Evolutionary conservation across 768 basidiomycete genomes (phyloP).

Genomic region (Rhizopogon vinicolor): DNA sequence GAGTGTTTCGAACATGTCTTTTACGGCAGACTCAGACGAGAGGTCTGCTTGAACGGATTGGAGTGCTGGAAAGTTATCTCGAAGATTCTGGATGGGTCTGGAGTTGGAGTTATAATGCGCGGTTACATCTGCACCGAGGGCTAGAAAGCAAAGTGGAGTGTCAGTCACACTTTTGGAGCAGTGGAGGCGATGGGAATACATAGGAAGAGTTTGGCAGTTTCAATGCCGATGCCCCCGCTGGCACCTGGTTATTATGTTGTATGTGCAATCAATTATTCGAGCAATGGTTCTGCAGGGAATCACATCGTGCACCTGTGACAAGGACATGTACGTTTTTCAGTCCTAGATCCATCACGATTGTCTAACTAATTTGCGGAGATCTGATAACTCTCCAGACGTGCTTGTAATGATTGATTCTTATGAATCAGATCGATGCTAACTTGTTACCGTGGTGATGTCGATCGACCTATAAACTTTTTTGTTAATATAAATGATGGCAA

Average conservation of each 20-base stretch:
- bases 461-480: too few relatives aligned
- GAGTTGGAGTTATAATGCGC: conserved; percentile 64
- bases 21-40: conserved; percentile 48
- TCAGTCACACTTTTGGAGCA: background rate
- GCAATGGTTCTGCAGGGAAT: background rate
- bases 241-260: conserved; percentile 41
- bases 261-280: background rate
- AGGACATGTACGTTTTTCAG: conserved; percentile 60
- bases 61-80: conserved; percentile 27
- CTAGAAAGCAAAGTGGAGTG: conserved; percentile 29
- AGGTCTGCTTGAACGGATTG: conserved; percentile 53
- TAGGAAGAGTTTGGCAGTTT: conserved; percentile 53
- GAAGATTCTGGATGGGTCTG: conserved; percentile 36
- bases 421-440: too few relatives aligned
- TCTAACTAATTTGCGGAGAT: background rate
- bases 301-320: conserved; percentile 50
- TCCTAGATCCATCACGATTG: conserved; percentile 46
- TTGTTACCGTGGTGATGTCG: too few relatives aligned
- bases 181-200: conserved; percentile 30
- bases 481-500: too few relatives aligned
- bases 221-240: conserved; percentile 72
- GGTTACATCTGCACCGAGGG: conserved; percentile 66
- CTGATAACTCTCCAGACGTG: too few relatives aligned
- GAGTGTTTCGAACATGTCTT: conserved; percentile 39
- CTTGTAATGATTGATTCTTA: too few relatives aligned